phyloP scores from a whole-genome alignment of 75 land plant genomes.

The Picea glauca region DNA sequence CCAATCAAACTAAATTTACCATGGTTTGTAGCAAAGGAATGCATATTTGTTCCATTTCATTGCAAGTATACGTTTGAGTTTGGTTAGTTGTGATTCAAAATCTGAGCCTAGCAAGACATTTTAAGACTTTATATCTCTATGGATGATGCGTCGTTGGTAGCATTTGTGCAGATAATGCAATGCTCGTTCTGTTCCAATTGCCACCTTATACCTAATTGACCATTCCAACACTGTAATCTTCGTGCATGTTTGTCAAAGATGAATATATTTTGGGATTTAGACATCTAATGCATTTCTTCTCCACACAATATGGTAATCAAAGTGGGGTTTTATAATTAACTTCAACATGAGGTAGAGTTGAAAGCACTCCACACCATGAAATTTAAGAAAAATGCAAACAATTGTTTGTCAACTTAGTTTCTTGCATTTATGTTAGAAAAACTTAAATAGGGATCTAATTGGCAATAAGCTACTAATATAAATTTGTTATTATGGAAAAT shows the following conservation, averaged over 20 bases:
- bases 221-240: slow-evolving; percentile 37
- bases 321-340: background rate
- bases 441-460: background rate
- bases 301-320: background rate
- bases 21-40: background rate
- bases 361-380: background rate
- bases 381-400: background rate
- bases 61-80: background rate
- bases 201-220: slow-evolving; percentile 67
- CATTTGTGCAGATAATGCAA: slow-evolving; percentile 80
- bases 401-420: background rate
- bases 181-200: slow-evolving; percentile 72
- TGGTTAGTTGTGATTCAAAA: slow-evolving; percentile 80
- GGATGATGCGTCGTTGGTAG: slow-evolving; percentile 74
- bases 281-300: background rate
- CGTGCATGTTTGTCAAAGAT: slow-evolving; percentile 15
- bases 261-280: background rate
- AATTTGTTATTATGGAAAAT: background rate
- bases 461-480: background rate
- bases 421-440: background rate
- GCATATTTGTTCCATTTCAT: background rate
- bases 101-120: slow-evolving; percentile 74
- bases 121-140: slow-evolving; percentile 88
- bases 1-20: background rate
- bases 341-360: background rate